phyloP scores from a whole-genome alignment of 2,329 filamentous ascomycete genomes.

The Cordyceps farinosa region DNA sequence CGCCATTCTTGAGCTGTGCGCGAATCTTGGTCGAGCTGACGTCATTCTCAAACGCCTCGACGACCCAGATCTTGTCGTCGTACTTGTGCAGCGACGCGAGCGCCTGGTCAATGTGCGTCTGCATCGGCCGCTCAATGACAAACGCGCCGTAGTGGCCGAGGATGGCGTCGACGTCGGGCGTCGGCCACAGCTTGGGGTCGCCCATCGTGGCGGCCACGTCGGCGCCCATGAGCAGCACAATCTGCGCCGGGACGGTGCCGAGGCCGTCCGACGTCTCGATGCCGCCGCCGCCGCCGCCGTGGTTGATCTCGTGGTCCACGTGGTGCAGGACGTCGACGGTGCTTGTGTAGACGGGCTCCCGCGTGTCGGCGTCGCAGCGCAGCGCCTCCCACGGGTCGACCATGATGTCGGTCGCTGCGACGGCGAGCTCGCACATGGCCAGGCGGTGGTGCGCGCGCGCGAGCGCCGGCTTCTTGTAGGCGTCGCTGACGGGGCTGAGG shows the following conservation, averaged over 20 bases:
- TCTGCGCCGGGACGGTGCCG: slow-evolving; percentile 59
- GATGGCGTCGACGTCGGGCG: slow-evolving; percentile 78
- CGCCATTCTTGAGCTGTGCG: slow-evolving; percentile 68
- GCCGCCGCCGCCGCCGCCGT: slow-evolving; percentile 62
- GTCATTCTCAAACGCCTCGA: slow-evolving; percentile 81
- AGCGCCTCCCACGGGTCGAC: slow-evolving; percentile 77
- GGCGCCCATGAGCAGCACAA: slow-evolving; percentile 74
- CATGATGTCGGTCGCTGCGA: slow-evolving; percentile 71
- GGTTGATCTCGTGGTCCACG: slow-evolving; percentile 81
- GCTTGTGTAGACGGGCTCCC: slow-evolving; percentile 76
- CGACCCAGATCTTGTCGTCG: slow-evolving; percentile 77
- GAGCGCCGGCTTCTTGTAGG: slow-evolving; percentile 39
- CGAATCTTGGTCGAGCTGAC: slow-evolving; percentile 76
- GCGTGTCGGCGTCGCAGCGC: slow-evolving; percentile 19
- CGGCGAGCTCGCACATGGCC: slow-evolving; percentile 78
- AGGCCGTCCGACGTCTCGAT: slow-evolving; percentile 62
- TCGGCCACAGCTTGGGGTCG: slow-evolving; percentile 69
- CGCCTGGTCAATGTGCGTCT: slow-evolving; percentile 80
- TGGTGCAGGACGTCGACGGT: slow-evolving; percentile 83
- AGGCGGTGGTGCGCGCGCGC: slow-evolving; percentile 27
- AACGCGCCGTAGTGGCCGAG: slow-evolving; percentile 74
- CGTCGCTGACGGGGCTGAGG: slow-evolving; percentile 37
- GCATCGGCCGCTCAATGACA: slow-evolving; percentile 69
- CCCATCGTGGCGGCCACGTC: slow-evolving; percentile 69
- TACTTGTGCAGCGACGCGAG: slow-evolving; percentile 71